Base-by-base conservation (phyloP, 371 early-diverging fungal species). In the Rhizomucor pusillus region DNA sequence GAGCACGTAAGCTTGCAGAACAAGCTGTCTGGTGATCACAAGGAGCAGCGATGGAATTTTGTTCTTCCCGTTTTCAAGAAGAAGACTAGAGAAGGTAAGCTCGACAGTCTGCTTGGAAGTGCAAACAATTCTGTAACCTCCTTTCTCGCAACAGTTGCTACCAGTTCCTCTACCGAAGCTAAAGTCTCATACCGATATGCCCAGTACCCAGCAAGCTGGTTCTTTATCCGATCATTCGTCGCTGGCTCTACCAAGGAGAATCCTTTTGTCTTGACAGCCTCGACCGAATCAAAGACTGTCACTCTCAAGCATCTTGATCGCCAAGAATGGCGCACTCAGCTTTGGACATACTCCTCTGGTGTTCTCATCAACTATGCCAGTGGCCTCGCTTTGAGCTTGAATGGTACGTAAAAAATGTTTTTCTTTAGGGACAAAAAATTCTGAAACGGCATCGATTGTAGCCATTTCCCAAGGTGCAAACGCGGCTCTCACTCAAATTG, bases 291-390 rank as follows among this genome's bases (percentile, higher is more conserved):
- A 1, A 47, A 57, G 19, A 13, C 60, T 1, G 47, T 77, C 41
- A 44, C 48, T 16, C 43, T 77, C 14, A 25, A 48, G 11, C 54
- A 50, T 14, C 52, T 76, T 7, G 60, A 65, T 44, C 63, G 57
- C 20, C 56, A 67, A 36, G 36, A 68, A 14, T 76, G 77, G 77
- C 69, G 66, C 39, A 9, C 43, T 4, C 82, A 82, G 52, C 73
- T 82, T 11, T 82, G 82, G 82, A 55, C 74, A 5, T 77, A 67
- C 54, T 53, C 67, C 36, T 60, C 72, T 41, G 82, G 82, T 10
- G 68, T 64, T 56, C 52, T 82, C 40, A 65, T 77, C 37, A 82
- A 79, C 57, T 80, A 77, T 56, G 68, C 65, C 34, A 75, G 73
- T 48, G 71, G 75, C 25, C 63, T 75, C 43, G 73, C 66, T 0